Evolutionary conservation across 2,329 filamentous ascomycete genomes (phyloP), one percentile per base, ranked within the genome.

Genomic region (Graphilbum sp.): DNA sequence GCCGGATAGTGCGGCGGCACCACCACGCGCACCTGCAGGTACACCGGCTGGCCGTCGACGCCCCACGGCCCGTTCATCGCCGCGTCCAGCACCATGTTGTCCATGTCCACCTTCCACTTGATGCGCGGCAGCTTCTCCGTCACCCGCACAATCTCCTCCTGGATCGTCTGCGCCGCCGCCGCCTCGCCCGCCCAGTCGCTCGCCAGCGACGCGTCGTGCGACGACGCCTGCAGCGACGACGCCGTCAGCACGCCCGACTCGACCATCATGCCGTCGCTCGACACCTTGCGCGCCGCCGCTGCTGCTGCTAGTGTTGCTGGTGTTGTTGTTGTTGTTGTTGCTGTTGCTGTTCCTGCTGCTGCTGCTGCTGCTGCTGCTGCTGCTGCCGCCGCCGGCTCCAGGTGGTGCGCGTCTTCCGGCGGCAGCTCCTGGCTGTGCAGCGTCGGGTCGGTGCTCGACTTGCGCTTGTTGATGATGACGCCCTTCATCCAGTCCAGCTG

Each of bases 401-500:
- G 12, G 7, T 25, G 23, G 23, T 25, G 23, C 9, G 5, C 24
- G n/a, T 19, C 20, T n/a, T n/a, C n/a, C n/a, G n/a, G n/a, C n/a
- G 9, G 18, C 30, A 18, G 4, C 10, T 38, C 37, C 18, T 40
- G 39, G 32, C 33, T 35, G 12, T 23, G 35, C 32, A 39, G 8
- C 11, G 25, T 16, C 9, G 39, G 37, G n/a, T 62, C 61, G 12
- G 56, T 49, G 2, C 59, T 59, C 2, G 59, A 51, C 45, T 67
- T 72, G 39, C 64, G 60, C 52, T 68, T 73, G 35, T 64, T 73
- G 60, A 77, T 73, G 24, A 67, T 75, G 42, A 79, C 74, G 5
- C 75, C 74, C 49, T 72, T 76, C 69, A 79, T 78, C 75, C 75
- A 79, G 13, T 69, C 72, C 39, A 79, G 73, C 44, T 78, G 73